phyloP scores from a whole-genome alignment of 73 alveolate genomes.

The Loxodes magnus region DNA sequence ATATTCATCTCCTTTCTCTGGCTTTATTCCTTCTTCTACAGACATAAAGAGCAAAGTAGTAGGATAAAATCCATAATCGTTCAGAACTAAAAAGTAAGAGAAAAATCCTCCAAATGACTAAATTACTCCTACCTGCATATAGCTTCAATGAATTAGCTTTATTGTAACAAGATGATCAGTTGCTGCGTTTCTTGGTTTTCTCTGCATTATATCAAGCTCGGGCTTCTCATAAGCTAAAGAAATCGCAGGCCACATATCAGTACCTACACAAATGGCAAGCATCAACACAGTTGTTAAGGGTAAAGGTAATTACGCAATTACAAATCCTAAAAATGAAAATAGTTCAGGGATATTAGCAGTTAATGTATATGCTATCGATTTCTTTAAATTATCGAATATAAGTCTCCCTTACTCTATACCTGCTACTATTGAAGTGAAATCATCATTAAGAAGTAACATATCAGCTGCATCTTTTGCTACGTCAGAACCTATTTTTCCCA shows the following conservation, averaged over 20 bases:
- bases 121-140: slow-evolving; percentile 50
- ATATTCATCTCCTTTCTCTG: slow-evolving; percentile 18
- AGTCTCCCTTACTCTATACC: slow-evolving; percentile 97
- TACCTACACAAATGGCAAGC: slow-evolving; percentile 67
- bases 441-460: slow-evolving; percentile 91
- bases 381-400: slow-evolving; percentile 81
- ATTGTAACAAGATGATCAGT: slow-evolving; percentile 69
- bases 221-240: slow-evolving; percentile 87
- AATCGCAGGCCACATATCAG: slow-evolving; percentile 88
- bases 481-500: slow-evolving; percentile 93
- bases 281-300: slow-evolving; percentile 72
- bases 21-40: slow-evolving; percentile 30
- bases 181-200: slow-evolving; percentile 81
- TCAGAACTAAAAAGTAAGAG: slow-evolving; percentile 64
- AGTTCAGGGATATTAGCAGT: slow-evolving; percentile 79
- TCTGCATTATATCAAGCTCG: slow-evolving; percentile 80
- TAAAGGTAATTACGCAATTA: slow-evolving; percentile 62
- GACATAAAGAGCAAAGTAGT: background rate
- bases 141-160: slow-evolving; percentile 52
- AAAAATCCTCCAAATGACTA: slow-evolving; percentile 65
- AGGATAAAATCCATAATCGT: slow-evolving; percentile 79
- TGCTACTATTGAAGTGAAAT: slow-evolving; percentile 88
- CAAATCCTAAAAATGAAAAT: slow-evolving; percentile 60
- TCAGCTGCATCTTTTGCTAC: slow-evolving; percentile 99
- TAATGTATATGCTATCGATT: slow-evolving; percentile 61